Evolutionary conservation across 495 filamentous ascomycete genomes (phyloP).

Genomic region (Hapsidospora chrysogenum): DNA sequence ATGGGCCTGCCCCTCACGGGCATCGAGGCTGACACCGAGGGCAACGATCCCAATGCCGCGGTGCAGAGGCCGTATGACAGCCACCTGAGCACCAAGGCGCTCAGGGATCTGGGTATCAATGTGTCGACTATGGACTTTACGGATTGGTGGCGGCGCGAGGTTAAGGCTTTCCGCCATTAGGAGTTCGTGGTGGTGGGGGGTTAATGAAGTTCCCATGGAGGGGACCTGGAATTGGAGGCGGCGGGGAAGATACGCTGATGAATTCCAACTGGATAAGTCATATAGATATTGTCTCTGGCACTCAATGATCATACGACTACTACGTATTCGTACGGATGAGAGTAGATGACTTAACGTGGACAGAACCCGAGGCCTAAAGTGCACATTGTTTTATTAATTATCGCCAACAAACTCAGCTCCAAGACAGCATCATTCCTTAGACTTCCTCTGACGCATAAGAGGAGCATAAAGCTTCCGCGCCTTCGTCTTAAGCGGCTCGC

Average conservation of each 20-base stretch:
- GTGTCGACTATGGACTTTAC: conserved; percentile 60
- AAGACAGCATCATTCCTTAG: no score
- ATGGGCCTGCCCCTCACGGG: conserved; percentile 57
- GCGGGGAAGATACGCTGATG: neutral
- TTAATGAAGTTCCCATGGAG: no score
- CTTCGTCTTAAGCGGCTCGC: neutral
- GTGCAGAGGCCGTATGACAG: conserved; percentile 81
- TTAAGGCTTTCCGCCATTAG: conserved; percentile 30
- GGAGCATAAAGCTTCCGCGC: neutral
- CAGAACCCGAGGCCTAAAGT: no score
- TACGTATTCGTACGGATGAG: no score
- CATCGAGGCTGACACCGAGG: conserved; percentile 55
- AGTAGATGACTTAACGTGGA: no score
- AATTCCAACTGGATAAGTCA: no score
- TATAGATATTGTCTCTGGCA: no score
- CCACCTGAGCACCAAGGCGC: conserved; percentile 60
- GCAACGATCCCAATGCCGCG: conserved; percentile 55
- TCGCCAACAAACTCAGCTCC: no score
- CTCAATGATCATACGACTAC: no score
- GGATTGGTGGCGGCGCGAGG: conserved; percentile 58
- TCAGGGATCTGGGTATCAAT: conserved; percentile 63
- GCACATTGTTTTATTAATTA: no score
- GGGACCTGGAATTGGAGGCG: neutral
- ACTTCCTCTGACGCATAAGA: no score
- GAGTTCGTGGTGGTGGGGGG: no score